Percentiles rank a stretch among this genome's conserved stretches.
Evolutionary conservation across 2,329 filamentous ascomycete genomes (phyloP).

Genomic region (Pyrenophora seminiperda): DNA sequence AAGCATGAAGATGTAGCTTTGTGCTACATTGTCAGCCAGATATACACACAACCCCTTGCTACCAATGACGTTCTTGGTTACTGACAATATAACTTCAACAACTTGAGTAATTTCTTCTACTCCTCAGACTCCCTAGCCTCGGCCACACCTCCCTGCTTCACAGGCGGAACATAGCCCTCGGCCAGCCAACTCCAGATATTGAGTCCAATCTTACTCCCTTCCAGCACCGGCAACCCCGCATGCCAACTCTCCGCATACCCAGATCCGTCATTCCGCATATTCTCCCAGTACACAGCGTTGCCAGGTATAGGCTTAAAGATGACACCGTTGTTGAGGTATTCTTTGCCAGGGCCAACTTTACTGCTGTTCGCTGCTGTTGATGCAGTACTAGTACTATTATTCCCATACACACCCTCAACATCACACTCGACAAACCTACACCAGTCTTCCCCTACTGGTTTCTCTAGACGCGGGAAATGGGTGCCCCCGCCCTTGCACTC

Average conservation of each 20-base stretch:
- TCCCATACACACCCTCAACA: conserved; percentile 6
- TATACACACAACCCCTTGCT: neutral
- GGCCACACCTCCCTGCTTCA: conserved; percentile 3
- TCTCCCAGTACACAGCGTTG: conserved; percentile 68
- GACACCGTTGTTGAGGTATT: conserved; percentile 51
- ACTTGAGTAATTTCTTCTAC: neutral
- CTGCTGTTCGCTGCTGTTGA: neutral
- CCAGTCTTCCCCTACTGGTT: conserved; percentile 56
- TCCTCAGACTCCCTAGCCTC: neutral
- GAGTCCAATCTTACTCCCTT: conserved; percentile 63
- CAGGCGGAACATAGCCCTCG: conserved; percentile 33
- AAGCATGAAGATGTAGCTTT: too few relatives aligned
- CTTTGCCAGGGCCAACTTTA: conserved; percentile 13
- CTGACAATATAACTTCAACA: too few relatives aligned
- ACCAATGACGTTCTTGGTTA: neutral
- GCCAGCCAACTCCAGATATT: conserved; percentile 71
- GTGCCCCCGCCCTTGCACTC: conserved; percentile 64
- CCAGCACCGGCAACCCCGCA: conserved; percentile 62
- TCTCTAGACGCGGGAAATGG: conserved; percentile 60
- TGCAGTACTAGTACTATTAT: neutral
- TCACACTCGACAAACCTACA: conserved; percentile 63
- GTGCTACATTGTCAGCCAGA: too few relatives aligned
- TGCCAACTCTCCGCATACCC: conserved; percentile 66
- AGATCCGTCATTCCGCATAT: conserved; percentile 60
- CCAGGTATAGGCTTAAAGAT: conserved; percentile 64